Conservation (phyloP, 2,329 filamentous ascomycete genomes). For the Gaeumannomyces sp. region DNA sequence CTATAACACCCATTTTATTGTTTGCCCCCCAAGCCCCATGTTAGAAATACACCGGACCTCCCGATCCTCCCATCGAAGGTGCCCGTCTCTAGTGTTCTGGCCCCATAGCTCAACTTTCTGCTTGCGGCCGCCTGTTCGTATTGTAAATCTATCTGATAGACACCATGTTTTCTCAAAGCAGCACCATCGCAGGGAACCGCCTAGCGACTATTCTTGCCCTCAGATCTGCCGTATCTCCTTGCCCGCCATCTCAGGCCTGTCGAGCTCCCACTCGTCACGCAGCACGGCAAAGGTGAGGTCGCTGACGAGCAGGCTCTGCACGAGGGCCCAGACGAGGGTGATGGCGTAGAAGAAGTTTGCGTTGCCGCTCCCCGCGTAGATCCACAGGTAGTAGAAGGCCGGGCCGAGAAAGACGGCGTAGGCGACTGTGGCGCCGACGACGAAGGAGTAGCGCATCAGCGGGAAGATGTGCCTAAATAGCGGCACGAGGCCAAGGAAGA, state of each 20-base stretch:
- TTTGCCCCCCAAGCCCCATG: not conserved
- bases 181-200: not conserved
- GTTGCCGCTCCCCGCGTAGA: constrained; percentile 95
- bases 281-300: constrained; percentile 85
- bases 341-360: constrained; percentile 99
- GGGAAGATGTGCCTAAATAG: constrained; percentile 90
- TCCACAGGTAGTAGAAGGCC: constrained; percentile 95
- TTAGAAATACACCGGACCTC: not conserved
- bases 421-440: constrained; percentile 73
- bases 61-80: not conserved
- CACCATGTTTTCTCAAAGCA: not conserved
- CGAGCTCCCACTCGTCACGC: constrained; percentile 88
- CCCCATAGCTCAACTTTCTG: not conserved
- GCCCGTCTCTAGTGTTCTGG: not conserved
- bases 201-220: constrained; percentile 12
- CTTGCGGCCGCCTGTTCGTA: not conserved
- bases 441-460: constrained; percentile 87
- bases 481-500: constrained; percentile 78
- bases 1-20: not conserved
- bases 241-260: constrained; percentile 82
- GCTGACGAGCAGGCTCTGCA: constrained; percentile 76
- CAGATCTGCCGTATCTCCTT: constrained; percentile 84
- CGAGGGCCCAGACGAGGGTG: constrained; percentile 95
- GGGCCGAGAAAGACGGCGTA: constrained; percentile 88
- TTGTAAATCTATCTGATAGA: not conserved